These are phyloP conservation scores for Penicillium roqueforti DNA, from an alignment of 495 filamentous ascomycete genomes.

Conservation along the genomic window DNA sequence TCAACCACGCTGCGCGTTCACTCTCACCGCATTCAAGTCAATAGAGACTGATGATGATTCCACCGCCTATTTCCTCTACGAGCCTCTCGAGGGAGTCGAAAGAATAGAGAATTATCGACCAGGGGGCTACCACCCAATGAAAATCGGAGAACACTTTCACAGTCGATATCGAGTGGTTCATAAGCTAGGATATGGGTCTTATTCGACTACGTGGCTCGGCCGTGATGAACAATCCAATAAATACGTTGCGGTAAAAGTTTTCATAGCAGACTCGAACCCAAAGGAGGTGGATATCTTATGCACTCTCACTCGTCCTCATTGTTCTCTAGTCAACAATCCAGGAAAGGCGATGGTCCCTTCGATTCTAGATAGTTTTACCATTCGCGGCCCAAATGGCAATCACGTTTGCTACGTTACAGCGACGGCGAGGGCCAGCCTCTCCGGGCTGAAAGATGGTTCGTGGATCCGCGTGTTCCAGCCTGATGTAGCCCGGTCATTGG, in stretches of 20 bases:
- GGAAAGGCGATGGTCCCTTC: conserved; percentile 26
- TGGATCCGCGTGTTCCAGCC: no score
- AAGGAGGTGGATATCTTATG: conserved; percentile 24
- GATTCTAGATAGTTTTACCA: conserved; percentile 39
- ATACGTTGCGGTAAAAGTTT: conserved; percentile 35
- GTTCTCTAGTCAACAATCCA: conserved; percentile 12
- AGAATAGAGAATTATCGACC: conserved; percentile 27
- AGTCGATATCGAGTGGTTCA: conserved; percentile 33
- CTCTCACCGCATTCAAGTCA: conserved; percentile 18
- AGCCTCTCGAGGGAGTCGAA: conserved; percentile 30
- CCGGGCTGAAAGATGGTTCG: no score
- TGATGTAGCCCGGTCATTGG: no score
- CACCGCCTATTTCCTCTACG: conserved; percentile 18
- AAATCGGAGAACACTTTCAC: conserved; percentile 34
- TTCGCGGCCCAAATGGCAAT: conserved; percentile 41
- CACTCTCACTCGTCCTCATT: conserved; percentile 8
- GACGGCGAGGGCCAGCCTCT: no score
- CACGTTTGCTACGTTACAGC: conserved; percentile 36
- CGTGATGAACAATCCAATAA: conserved; percentile 21
- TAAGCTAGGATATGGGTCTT: conserved; percentile 34
- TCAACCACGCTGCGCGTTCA: conserved; percentile 16
- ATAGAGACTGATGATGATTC: conserved; percentile 13
- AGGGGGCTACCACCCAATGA: conserved; percentile 33
- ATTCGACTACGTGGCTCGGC: conserved; percentile 34
- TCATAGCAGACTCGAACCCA: conserved; percentile 26